Percentiles rank a stretch among this genome's conserved stretches.
These are phyloP conservation scores for Pythium brassicae DNA, from an alignment of 352 stramenopile species.

Conservation along the genomic window DNA sequence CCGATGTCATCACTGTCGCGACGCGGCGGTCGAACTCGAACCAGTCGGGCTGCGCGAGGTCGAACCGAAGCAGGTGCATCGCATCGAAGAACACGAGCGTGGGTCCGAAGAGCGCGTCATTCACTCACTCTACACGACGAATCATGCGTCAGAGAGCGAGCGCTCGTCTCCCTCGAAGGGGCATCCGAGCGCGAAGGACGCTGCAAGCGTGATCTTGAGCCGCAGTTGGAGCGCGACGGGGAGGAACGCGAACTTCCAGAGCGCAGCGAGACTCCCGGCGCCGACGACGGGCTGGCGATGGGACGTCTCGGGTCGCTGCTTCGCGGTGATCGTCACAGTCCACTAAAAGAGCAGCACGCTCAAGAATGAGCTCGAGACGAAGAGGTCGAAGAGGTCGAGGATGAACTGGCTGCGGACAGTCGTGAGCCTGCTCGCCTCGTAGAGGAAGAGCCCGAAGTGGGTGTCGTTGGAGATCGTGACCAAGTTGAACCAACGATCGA, in stretches of 20 bases:
- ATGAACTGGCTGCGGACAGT: not conserved
- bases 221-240: slow-evolving; percentile 17
- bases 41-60: slow-evolving; percentile 2
- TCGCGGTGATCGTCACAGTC: slow-evolving; percentile 3
- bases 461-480: slow-evolving; percentile 13
- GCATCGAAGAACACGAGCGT: slow-evolving; percentile 14
- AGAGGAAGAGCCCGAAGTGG: slow-evolving; percentile 11
- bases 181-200: slow-evolving; percentile 23
- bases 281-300: not conserved
- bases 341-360: slow-evolving; percentile 4
- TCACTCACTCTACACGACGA: slow-evolving; percentile 28
- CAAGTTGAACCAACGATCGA: not conserved
- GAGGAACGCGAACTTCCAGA: slow-evolving; percentile 3
- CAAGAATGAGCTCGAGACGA: slow-evolving; percentile 6
- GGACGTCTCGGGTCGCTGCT: not conserved
- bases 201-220: slow-evolving; percentile 16
- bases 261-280: slow-evolving; percentile 1
- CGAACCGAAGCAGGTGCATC: slow-evolving; percentile 9
- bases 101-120: slow-evolving; percentile 20
- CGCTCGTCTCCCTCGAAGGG: slow-evolving; percentile 21
- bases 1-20: slow-evolving; percentile 8
- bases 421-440: not conserved
- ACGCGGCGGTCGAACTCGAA: slow-evolving; percentile 5
- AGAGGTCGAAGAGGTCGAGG: no score
- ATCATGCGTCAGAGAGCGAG: slow-evolving; percentile 19